phyloP scores from a whole-genome alignment of 495 filamentous ascomycete genomes.

The Cladorrhinum samala region DNA sequence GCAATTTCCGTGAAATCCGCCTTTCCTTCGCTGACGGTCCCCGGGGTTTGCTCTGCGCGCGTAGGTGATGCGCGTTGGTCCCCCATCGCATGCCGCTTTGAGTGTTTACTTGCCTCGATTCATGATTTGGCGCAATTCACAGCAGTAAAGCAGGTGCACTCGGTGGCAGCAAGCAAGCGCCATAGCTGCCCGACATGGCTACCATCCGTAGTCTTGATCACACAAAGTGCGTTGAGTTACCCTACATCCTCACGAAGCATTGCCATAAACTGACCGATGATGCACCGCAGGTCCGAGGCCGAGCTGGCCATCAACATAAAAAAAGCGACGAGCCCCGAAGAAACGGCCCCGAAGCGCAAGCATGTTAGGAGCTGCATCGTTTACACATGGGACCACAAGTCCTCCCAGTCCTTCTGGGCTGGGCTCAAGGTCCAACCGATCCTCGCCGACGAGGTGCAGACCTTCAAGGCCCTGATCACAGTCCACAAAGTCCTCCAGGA shows the following conservation, averaged over 20 bases:
- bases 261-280: slow-evolving; percentile 18
- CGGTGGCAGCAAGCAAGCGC: slow-evolving; percentile 5
- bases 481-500: slow-evolving; percentile 96
- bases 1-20: neutral
- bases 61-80: neutral
- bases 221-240: slow-evolving; percentile 37
- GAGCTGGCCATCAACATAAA: slow-evolving; percentile 93
- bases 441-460: slow-evolving; percentile 90
- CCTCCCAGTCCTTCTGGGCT: slow-evolving; percentile 90
- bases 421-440: slow-evolving; percentile 99
- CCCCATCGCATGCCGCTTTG: neutral
- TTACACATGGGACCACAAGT: slow-evolving; percentile 99
- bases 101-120: neutral
- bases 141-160: neutral
- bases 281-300: slow-evolving; percentile 66
- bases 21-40: neutral
- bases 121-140: neutral
- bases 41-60: neutral
- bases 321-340: slow-evolving; percentile 93
- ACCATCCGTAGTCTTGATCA: slow-evolving; percentile 44
- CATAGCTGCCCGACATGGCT: slow-evolving; percentile 34
- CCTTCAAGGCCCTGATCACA: slow-evolving; percentile 87
- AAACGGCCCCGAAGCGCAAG: slow-evolving; percentile 95
- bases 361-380: slow-evolving; percentile 98
- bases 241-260: neutral